Percentiles rank a stretch among this genome's conserved stretches.
Evolutionary conservation across 2,329 filamentous ascomycete species (phyloP).

Genomic region (Colletotrichum euphorbiae): DNA sequence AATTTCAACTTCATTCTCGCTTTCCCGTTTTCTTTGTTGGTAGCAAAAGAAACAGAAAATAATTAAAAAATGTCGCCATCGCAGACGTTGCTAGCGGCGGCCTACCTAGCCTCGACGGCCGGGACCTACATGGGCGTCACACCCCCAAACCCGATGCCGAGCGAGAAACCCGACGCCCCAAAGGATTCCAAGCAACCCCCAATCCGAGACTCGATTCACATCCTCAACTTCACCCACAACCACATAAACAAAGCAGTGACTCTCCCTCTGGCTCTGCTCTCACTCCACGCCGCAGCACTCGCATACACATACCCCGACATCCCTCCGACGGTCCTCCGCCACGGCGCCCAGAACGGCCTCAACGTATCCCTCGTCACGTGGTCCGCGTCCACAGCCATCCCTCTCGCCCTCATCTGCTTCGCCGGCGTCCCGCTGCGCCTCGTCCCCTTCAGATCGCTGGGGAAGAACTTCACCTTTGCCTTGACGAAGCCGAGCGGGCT

Average conservation of each 20-base stretch:
- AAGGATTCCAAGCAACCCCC: not conserved
- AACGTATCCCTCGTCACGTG: constrained; percentile 50
- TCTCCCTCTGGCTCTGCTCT: constrained; percentile 44
- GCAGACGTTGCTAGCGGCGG: constrained; percentile 23
- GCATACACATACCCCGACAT: constrained; percentile 41
- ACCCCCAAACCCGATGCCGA: constrained; percentile 47
- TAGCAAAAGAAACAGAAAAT: not conserved
- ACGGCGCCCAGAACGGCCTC: constrained; percentile 48
- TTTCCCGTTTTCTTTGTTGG: not conserved
- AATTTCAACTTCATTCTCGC: not conserved
- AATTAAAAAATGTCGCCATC: not conserved
- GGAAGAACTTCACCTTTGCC: constrained; percentile 65
- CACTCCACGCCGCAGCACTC: constrained; percentile 42
- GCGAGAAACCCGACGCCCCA: constrained; percentile 36
- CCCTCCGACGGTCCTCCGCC: constrained; percentile 41
- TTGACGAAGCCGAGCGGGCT: constrained; percentile 59
- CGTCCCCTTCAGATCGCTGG: constrained; percentile 57
- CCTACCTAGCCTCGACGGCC: constrained; percentile 45
- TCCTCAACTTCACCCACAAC: constrained; percentile 44
- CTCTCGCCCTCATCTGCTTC: constrained; percentile 48
- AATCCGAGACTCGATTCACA: constrained; percentile 39
- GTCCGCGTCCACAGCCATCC: constrained; percentile 50
- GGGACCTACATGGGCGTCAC: constrained; percentile 48
- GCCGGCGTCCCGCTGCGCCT: constrained; percentile 46
- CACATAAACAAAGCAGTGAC: constrained; percentile 42